These are phyloP conservation scores for Boletus hoseneyae DNA, from an alignment of 1,284 basidiomycete species.

Conservation along the genomic window DNA sequence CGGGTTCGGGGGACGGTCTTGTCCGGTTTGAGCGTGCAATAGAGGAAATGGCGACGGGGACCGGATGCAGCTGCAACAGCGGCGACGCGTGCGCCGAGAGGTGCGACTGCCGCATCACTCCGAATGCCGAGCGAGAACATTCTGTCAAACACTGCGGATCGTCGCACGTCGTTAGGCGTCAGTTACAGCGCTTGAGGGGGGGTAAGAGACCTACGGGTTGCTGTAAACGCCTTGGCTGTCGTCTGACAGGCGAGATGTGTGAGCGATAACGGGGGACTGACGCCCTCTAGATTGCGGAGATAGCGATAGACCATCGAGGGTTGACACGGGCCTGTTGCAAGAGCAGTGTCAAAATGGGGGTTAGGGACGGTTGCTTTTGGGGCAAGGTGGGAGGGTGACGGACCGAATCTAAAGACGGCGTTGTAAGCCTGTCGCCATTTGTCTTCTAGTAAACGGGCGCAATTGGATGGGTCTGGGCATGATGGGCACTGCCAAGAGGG, in stretches of 20 bases:
- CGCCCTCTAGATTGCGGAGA: constrained; percentile 76
- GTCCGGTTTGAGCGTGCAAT: constrained; percentile 66
- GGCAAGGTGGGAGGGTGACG: constrained; percentile 24
- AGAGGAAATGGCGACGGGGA: constrained; percentile 76
- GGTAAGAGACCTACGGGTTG: constrained; percentile 60
- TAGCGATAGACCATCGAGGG: constrained; percentile 89
- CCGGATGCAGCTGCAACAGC: constrained; percentile 61
- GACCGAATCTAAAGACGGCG: constrained; percentile 84
- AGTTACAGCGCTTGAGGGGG: too few relatives aligned
- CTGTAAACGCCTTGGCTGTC: constrained; percentile 82
- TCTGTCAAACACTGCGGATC: constrained; percentile 70
- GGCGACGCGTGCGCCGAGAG: constrained; percentile 58
- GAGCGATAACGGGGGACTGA: constrained; percentile 75
- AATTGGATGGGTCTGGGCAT: constrained; percentile 77
- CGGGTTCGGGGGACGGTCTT: constrained; percentile 35
- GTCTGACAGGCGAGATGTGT: constrained; percentile 85
- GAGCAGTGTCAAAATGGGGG: too few relatives aligned
- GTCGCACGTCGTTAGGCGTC: too few relatives aligned
- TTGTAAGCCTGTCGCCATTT: constrained; percentile 90
- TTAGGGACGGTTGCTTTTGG: too few relatives aligned
- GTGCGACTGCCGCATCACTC: constrained; percentile 59
- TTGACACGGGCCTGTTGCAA: constrained; percentile 63
- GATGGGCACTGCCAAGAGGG: constrained; percentile 57
- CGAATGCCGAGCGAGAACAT: constrained; percentile 87
- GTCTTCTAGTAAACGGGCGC: constrained; percentile 88